Conservation (phyloP, 805 yeast genomes). For the Kazachstania psychrophila region DNA sequence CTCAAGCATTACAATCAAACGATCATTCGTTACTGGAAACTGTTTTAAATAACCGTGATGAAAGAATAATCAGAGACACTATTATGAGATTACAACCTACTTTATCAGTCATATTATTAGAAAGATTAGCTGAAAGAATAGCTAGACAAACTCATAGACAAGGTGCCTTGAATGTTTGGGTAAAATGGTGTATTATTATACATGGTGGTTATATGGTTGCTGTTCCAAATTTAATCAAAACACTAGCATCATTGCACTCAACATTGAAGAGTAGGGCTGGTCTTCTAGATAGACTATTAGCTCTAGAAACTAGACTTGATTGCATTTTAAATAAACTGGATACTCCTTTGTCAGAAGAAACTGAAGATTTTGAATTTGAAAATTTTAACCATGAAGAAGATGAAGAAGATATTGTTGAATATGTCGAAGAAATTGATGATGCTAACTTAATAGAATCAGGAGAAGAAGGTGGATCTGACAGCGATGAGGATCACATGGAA, state of each 20-base stretch:
- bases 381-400: slow-evolving; percentile 31
- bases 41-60: slow-evolving; percentile 52
- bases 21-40: slow-evolving; percentile 82
- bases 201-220: slow-evolving; percentile 63
- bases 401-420: slow-evolving; percentile 14
- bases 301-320: slow-evolving; percentile 75
- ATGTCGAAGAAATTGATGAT: slow-evolving; percentile 7
- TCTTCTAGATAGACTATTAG: slow-evolving; percentile 60
- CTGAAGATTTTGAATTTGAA: slow-evolving; percentile 34
- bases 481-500: slow-evolving; percentile 3
- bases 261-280: slow-evolving; percentile 58
- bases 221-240: slow-evolving; percentile 41
- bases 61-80: slow-evolving; percentile 43
- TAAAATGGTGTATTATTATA: slow-evolving; percentile 72
- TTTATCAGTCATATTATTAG: slow-evolving; percentile 48
- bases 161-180: slow-evolving; percentile 57
- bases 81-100: slow-evolving; percentile 47
- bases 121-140: slow-evolving; percentile 48
- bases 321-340: slow-evolving; percentile 56
- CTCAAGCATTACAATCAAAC: slow-evolving; percentile 81
- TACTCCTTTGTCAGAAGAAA: slow-evolving; percentile 42
- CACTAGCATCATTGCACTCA: slow-evolving; percentile 54
- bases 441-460: slow-evolving; percentile 9
- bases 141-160: slow-evolving; percentile 49
- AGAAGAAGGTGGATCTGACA: slow-evolving; percentile 9